Evolutionary conservation across 2,329 filamentous ascomycete genomes (phyloP).

Genomic region (Xylariales sp.): DNA sequence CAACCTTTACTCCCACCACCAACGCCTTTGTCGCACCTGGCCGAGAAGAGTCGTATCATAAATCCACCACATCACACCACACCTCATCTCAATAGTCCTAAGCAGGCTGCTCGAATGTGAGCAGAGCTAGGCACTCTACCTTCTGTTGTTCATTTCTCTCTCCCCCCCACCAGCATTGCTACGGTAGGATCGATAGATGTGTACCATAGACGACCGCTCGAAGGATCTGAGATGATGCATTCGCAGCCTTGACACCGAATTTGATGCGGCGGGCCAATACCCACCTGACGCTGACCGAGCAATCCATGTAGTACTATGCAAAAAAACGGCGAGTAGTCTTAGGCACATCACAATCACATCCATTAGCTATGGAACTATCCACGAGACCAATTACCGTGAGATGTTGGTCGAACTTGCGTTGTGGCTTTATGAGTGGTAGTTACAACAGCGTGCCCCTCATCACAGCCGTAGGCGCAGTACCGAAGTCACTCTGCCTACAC

Average conservation of each 20-base stretch:
- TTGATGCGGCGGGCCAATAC: not conserved
- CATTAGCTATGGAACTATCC: not conserved
- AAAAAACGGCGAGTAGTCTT: not conserved
- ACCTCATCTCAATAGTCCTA: constrained; percentile 5
- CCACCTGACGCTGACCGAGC: not conserved
- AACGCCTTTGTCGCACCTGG: not conserved
- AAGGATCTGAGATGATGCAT: not conserved
- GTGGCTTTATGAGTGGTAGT: not conserved
- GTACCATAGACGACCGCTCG: not conserved
- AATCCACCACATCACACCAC: constrained; percentile 1
- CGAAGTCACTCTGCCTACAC: not conserved
- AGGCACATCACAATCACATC: not conserved
- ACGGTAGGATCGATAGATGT: not conserved
- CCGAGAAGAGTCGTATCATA: not conserved
- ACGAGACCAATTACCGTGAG: not conserved
- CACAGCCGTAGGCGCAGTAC: too few species aligned
- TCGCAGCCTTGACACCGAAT: not conserved
- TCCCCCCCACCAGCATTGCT: too few species aligned
- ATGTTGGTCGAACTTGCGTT: not conserved
- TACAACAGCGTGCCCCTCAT: not conserved
- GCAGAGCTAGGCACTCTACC: not conserved
- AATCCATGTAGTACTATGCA: not conserved
- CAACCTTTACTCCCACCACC: not conserved
- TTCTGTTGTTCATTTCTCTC: not conserved
- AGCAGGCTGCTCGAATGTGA: not conserved